phyloP scores from a whole-genome alignment of 2,329 filamentous ascomycete species.

The Trichoderma arundinaceum region DNA sequence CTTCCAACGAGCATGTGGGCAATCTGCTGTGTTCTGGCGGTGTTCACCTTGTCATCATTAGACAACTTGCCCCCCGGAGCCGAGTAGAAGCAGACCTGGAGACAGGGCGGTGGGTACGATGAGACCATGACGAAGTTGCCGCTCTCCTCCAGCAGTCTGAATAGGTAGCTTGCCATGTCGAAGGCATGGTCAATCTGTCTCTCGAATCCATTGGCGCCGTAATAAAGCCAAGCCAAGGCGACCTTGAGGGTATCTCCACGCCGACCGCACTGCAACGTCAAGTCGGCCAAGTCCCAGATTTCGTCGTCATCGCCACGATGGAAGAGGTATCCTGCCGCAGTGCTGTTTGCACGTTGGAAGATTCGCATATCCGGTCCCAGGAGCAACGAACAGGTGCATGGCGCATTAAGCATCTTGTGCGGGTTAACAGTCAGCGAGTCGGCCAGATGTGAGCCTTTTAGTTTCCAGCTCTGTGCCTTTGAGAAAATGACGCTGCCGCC shows the following conservation, averaged over 20 bases:
- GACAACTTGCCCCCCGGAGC: conserved; percentile 60
- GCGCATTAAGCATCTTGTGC: conserved; percentile 96
- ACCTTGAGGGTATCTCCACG: conserved; percentile 86
- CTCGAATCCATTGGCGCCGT: conserved; percentile 77
- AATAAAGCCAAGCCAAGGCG: conserved; percentile 87
- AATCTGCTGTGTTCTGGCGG: conserved; percentile 55
- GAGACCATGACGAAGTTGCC: conserved; percentile 73
- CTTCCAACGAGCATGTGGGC: conserved; percentile 54
- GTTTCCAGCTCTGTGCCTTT: conserved; percentile 63
- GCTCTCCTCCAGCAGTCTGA: conserved; percentile 59
- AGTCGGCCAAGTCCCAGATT: conserved; percentile 86
- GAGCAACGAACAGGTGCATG: conserved; percentile 89
- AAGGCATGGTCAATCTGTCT: conserved; percentile 75
- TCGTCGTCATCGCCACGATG: conserved; percentile 64
- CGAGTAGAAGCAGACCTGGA: conserved; percentile 96
- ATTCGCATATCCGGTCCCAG: conserved; percentile 75
- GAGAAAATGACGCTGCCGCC: conserved; percentile 85
- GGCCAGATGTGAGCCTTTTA: conserved; percentile 74
- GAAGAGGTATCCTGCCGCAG: conserved; percentile 86
- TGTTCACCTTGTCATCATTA: conserved; percentile 53
- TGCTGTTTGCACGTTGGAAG: conserved; percentile 84
- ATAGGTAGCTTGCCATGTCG: conserved; percentile 71
- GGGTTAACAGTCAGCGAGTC: conserved; percentile 88
- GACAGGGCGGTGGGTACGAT: conserved; percentile 78
- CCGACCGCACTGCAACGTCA: conserved; percentile 92